These are phyloP conservation scores for Pisolithus microcarpus DNA, from an alignment of 768 basidiomycete species.

Conservation along the genomic window DNA sequence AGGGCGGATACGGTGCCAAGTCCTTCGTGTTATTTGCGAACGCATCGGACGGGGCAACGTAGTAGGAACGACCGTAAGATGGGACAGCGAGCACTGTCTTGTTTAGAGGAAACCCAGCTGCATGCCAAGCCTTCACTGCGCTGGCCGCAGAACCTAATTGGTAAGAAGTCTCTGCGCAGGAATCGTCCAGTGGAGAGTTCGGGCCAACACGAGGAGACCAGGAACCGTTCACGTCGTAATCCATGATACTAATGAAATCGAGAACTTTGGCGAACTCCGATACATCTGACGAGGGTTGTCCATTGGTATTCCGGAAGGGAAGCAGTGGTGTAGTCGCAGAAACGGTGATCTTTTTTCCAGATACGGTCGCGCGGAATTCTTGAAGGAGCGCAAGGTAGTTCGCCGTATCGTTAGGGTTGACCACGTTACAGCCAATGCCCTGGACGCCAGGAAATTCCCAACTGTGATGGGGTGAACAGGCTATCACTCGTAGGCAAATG, in stretches of 20 bases:
- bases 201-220: constrained; percentile 57
- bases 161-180: constrained; percentile 53
- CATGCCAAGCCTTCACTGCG: constrained; percentile 64
- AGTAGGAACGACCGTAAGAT: constrained; percentile 74
- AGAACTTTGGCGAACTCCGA: constrained; percentile 65
- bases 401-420: constrained; percentile 49
- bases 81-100: constrained; percentile 79
- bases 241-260: constrained; percentile 59
- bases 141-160: constrained; percentile 70
- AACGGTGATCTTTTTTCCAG: constrained; percentile 49
- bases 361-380: constrained; percentile 50
- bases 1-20: constrained; percentile 44
- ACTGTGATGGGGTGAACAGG: constrained; percentile 32
- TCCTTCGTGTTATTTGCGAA: constrained; percentile 23
- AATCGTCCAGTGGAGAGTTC: constrained; percentile 75
- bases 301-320: constrained; percentile 57
- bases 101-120: constrained; percentile 62
- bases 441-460: constrained; percentile 78
- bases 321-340: constrained; percentile 61
- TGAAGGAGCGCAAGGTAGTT: constrained; percentile 78
- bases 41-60: constrained; percentile 32
- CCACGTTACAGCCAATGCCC: constrained; percentile 66
- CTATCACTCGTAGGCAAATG: neutral
- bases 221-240: constrained; percentile 56
- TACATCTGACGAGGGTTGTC: constrained; percentile 59